Conservation (phyloP, 768 basidiomycete species). For the Amylocystis lapponica region DNA sequence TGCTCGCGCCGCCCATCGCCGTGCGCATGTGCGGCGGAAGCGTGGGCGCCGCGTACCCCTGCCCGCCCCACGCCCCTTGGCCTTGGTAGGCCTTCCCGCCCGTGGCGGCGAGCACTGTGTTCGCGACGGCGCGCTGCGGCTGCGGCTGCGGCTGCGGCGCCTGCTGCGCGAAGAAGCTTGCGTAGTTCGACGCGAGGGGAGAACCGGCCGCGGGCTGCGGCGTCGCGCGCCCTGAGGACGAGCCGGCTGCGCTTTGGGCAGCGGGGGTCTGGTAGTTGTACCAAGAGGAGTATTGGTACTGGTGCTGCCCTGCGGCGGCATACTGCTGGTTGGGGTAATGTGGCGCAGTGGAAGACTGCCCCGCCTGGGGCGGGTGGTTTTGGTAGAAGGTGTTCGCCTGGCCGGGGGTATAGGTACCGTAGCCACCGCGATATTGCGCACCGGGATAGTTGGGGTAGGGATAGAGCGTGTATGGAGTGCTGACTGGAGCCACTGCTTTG, state of each 20-base stretch:
- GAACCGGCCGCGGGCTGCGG: constrained; percentile 35
- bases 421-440: constrained; percentile 30
- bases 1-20: constrained; percentile 9
- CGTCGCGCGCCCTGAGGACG: constrained; percentile 35
- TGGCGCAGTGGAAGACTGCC: constrained; percentile 13
- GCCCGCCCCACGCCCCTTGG: constrained; percentile 14
- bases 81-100: constrained; percentile 18
- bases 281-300: constrained; percentile 38
- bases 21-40: constrained; percentile 38
- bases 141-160: constrained; percentile 16
- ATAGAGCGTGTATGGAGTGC: constrained; percentile 21
- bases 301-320: constrained; percentile 24
- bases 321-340: constrained; percentile 37
- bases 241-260: constrained; percentile 18
- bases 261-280: constrained; percentile 34
- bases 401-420: constrained; percentile 34
- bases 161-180: constrained; percentile 32
- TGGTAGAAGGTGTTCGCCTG: constrained; percentile 29
- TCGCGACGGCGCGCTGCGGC: constrained; percentile 47
- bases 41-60: constrained; percentile 27
- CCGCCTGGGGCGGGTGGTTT: constrained; percentile 23
- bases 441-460: constrained; percentile 20
- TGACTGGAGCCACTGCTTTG: constrained; percentile 24
- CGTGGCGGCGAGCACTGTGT: constrained; percentile 38
- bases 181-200: constrained; percentile 33